These are phyloP conservation scores for Sugiyamaella marilandica DNA, from an alignment of 805 yeast species.

Conservation along the genomic window DNA sequence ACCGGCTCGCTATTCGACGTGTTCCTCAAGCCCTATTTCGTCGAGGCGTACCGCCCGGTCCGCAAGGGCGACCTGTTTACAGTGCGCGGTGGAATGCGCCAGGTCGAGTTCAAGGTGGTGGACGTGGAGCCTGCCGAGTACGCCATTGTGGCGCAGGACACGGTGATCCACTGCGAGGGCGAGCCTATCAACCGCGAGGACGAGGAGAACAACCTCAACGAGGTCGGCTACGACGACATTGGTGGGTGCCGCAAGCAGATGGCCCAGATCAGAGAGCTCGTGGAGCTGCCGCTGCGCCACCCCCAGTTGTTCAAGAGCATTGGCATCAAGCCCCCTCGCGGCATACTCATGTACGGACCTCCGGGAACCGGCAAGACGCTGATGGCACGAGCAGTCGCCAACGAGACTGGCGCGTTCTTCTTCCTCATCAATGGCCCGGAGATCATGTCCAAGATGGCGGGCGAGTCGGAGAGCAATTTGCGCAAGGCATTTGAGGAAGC, in stretches of 20 bases:
- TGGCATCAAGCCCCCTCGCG: constrained; percentile 98
- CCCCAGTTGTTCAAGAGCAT: constrained; percentile 96
- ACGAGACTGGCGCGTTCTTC: constrained; percentile 98
- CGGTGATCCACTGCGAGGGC: constrained; percentile 97
- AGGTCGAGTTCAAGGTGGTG: constrained; percentile 96
- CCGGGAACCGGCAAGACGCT: constrained; percentile 99
- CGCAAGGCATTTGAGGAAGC: constrained; percentile 99
- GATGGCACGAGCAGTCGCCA: constrained; percentile 99
- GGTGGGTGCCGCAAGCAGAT: constrained; percentile 99
- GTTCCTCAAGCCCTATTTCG: constrained; percentile 94
- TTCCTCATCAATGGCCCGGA: constrained; percentile 98
- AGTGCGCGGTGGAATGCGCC: constrained; percentile 99
- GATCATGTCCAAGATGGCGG: constrained; percentile 99
- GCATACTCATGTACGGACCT: constrained; percentile 91
- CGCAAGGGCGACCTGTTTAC: constrained; percentile 95
- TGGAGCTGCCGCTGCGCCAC: constrained; percentile 95
- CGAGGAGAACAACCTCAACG: constrained; percentile 93
- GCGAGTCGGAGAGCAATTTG: constrained; percentile 95
- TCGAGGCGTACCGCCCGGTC: constrained; percentile 98
- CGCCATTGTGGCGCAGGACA: constrained; percentile 98
- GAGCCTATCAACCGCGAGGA: constrained; percentile 98
- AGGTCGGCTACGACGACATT: constrained; percentile 97
- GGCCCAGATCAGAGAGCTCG: constrained; percentile 99
- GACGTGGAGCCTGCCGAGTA: constrained; percentile 97
- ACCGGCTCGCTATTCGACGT: constrained; percentile 96